Percentiles rank a stretch among this genome's conserved stretches.
Conservation (phyloP, 768 basidiomycete species). For the Suillus tomentosus region DNA sequence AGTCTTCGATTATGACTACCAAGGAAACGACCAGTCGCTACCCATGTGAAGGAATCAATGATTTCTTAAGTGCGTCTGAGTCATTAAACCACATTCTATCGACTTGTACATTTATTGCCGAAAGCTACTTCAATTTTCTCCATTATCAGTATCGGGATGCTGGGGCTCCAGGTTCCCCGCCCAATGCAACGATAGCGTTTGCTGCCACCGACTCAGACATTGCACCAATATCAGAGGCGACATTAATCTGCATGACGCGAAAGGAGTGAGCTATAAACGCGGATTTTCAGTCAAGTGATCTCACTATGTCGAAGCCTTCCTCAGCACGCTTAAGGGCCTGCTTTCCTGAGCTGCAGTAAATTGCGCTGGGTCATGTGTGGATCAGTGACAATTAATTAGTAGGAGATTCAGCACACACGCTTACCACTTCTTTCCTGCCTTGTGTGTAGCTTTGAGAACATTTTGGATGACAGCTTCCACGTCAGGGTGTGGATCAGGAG, state of each 20-base stretch:
- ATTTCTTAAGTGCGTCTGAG: neutral
- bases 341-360: conserved; percentile 48
- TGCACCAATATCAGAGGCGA: conserved; percentile 45
- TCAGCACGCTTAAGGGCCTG: conserved; percentile 45
- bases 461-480: conserved; percentile 61
- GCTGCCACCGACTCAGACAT: conserved; percentile 39
- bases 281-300: conserved; percentile 24
- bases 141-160: conserved; percentile 18
- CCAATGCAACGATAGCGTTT: conserved; percentile 25
- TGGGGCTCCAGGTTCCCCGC: conserved; percentile 14
- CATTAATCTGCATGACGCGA: conserved; percentile 45
- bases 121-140: neutral
- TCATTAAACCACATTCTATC: neutral
- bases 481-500: conserved; percentile 64
- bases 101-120: conserved; percentile 1
- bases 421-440: conserved; percentile 66
- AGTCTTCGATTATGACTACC: conserved; percentile 37
- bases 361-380: conserved; percentile 38
- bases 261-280: conserved; percentile 9
- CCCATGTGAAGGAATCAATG: neutral
- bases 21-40: conserved; percentile 1
- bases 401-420: conserved; percentile 11
- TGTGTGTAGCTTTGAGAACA: conserved; percentile 51
- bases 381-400: no score
- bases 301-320: conserved; percentile 56